phyloP scores from a whole-genome alignment of 2,329 filamentous ascomycete species.

The Trematosphaeria pertusa region DNA sequence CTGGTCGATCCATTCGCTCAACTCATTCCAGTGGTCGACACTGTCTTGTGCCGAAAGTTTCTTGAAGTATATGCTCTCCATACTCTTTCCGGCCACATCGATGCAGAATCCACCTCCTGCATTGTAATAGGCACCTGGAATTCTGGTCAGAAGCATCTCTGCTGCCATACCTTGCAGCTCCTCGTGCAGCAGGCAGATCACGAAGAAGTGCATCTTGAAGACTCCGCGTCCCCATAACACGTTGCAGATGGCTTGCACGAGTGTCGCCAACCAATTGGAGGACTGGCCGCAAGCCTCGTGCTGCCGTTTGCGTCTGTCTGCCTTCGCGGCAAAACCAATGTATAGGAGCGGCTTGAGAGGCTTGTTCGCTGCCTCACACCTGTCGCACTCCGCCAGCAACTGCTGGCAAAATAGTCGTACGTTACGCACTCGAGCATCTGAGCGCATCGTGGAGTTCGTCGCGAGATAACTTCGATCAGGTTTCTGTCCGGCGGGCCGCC shows the following conservation, averaged over 20 bases:
- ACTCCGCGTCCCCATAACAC: not conserved
- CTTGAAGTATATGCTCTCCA: not conserved
- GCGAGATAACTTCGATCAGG: not conserved
- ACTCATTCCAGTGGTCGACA: constrained; percentile 1
- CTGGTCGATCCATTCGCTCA: not conserved
- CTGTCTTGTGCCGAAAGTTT: not conserved
- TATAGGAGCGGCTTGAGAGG: not conserved
- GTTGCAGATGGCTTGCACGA: not conserved
- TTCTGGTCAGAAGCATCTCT: not conserved
- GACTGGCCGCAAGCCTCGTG: constrained; percentile 1
- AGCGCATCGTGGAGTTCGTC: not conserved
- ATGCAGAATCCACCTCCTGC: not conserved
- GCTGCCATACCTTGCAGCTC: not conserved
- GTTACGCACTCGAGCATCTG: not conserved
- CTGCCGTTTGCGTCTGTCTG: not conserved
- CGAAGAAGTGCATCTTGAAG: constrained; percentile 1
- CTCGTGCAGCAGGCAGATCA: not conserved
- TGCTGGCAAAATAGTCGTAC: constrained; percentile 1
- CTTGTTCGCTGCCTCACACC: not conserved
- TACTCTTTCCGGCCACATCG: not conserved
- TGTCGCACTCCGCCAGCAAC: not conserved
- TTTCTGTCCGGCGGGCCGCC: not conserved
- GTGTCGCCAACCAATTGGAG: not conserved
- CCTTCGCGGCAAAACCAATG: not conserved
- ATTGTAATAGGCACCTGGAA: not conserved